Evolutionary conservation across 768 basidiomycete species (phyloP), one percentile per base, ranked within the genome.

Genomic region (Udeniomyces megalosporus): DNA sequence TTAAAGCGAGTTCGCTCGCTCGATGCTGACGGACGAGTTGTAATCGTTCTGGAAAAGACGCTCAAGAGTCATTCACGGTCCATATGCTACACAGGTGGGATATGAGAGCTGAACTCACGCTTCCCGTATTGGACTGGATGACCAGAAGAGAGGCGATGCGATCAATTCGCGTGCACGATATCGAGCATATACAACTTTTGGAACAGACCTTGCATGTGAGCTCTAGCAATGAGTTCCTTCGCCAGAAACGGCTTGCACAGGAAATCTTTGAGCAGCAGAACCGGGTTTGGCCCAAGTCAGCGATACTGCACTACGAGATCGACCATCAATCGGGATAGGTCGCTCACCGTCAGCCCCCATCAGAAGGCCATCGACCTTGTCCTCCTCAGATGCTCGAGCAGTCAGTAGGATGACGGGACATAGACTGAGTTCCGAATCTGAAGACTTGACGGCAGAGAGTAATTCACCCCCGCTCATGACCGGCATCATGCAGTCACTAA

Each of bases 211-310:
- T 76, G 75, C 17, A 77, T 68, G 54, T 75, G 71, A 5, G 70
- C 73, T 20, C 76, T 69, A 7, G 76, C 76, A 32, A 77, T 50
- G 11, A 77, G 66, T 60, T 76, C 75, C 50, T 71, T 70, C 1
- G 72, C 68, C 45, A 70, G 72, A 70, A 76, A 77, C 1, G 76
- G 76, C 65, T 77, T 77, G 14, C 69, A 65, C 15, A 77, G 65
- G 60, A 73, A 76, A 58, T 75, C 74, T 32, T 26, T 5, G 52
- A 48, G n/a, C 1, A 22, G 11, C 28, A 38, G 3, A 52, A 10
- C 26, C 6, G 28, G 4, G 14, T 8, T 14, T 2, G 5, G 14
- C n/a, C n/a, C 50, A 52, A 3, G n/a, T 10, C 6, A 8, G 50
- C 6, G 14, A 52, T n/a, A 8, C 10, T 50, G 8, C 7, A 8